Evolutionary conservation across 1,284 basidiomycete genomes (phyloP).

Genomic region (Clitocybe nebularis): DNA sequence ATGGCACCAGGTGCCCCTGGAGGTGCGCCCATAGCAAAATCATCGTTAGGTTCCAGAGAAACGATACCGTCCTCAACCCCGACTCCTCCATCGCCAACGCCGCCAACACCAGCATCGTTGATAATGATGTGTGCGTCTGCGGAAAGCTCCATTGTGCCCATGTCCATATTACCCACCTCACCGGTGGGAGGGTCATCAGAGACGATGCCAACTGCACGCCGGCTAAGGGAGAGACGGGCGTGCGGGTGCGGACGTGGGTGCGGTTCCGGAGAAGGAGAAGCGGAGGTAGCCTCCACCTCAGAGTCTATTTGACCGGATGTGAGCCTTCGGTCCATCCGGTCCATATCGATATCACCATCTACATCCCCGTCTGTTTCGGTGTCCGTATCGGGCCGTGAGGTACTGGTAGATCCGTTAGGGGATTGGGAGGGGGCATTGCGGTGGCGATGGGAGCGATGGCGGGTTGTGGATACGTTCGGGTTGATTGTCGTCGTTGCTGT

Average conservation of each 20-base stretch:
- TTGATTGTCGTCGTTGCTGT: constrained; percentile 17
- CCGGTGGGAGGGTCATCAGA: constrained; percentile 44
- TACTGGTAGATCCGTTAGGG: constrained; percentile 52
- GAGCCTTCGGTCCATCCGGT: constrained; percentile 19
- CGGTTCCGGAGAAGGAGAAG: constrained; percentile 34
- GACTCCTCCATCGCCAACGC: constrained; percentile 41
- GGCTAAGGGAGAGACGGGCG: constrained; percentile 20
- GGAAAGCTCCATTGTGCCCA: constrained; percentile 44
- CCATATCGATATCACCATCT: constrained; percentile 52
- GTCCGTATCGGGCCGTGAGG: constrained; percentile 65
- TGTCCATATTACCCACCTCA: constrained; percentile 26
- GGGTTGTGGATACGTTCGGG: constrained; percentile 25
- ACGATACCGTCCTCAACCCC: constrained; percentile 68
- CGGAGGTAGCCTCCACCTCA: constrained; percentile 31
- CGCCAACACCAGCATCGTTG: constrained; percentile 46
- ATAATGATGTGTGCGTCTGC: constrained; percentile 67
- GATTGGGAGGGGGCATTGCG: constrained; percentile 33
- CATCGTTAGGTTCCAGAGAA: constrained; percentile 67
- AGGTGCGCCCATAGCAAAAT: constrained; percentile 83
- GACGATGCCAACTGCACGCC: constrained; percentile 60
- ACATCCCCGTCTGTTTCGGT: constrained; percentile 68
- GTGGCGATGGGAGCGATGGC: constrained; percentile 10
- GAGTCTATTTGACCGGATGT: constrained; percentile 22
- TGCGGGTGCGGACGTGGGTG: constrained; percentile 26
- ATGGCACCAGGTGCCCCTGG: constrained; percentile 78